Evolutionary conservation across 2,329 filamentous ascomycete genomes (phyloP).

Genomic region (Aspergillus puulaauensis): DNA sequence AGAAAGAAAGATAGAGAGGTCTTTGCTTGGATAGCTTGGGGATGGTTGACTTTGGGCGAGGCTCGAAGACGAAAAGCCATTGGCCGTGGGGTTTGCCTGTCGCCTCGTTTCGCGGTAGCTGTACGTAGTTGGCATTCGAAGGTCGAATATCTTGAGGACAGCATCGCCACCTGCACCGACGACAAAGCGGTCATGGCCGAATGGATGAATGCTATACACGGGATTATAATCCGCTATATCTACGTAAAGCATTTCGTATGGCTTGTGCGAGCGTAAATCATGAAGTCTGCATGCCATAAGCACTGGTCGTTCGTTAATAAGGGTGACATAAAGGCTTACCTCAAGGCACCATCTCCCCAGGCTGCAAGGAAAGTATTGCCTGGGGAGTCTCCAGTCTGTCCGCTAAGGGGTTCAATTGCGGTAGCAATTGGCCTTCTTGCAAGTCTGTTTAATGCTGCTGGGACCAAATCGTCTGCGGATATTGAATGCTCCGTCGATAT

Average conservation of each 20-base stretch:
- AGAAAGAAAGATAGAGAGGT: constrained; percentile 47
- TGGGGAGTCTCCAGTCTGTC: constrained; percentile 24
- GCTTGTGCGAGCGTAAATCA: constrained; percentile 55
- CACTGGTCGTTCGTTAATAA: neutral
- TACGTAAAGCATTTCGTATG: constrained; percentile 50
- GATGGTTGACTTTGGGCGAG: neutral
- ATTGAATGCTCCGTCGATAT: constrained; percentile 37
- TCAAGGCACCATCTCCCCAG: constrained; percentile 57
- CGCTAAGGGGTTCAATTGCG: constrained; percentile 37
- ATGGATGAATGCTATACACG: constrained; percentile 58
- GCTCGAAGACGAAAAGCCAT: neutral
- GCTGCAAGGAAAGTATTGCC: constrained; percentile 60
- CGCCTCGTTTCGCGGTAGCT: constrained; percentile 29
- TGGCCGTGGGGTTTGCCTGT: constrained; percentile 1
- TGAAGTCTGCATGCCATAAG: constrained; percentile 48
- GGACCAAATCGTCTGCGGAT: constrained; percentile 38
- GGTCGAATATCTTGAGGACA: constrained; percentile 62
- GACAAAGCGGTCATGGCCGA: constrained; percentile 58
- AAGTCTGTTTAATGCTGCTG: constrained; percentile 22
- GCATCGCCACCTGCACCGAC: constrained; percentile 58
- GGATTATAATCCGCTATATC: constrained; percentile 59
- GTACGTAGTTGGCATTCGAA: constrained; percentile 50
- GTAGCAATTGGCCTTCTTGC: constrained; percentile 30
- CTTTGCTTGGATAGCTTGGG: constrained; percentile 24
- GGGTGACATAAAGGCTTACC: constrained; percentile 25